Evolutionary conservation across 1,284 basidiomycete genomes (phyloP).

Genomic region (Rhodotorula sp.): DNA sequence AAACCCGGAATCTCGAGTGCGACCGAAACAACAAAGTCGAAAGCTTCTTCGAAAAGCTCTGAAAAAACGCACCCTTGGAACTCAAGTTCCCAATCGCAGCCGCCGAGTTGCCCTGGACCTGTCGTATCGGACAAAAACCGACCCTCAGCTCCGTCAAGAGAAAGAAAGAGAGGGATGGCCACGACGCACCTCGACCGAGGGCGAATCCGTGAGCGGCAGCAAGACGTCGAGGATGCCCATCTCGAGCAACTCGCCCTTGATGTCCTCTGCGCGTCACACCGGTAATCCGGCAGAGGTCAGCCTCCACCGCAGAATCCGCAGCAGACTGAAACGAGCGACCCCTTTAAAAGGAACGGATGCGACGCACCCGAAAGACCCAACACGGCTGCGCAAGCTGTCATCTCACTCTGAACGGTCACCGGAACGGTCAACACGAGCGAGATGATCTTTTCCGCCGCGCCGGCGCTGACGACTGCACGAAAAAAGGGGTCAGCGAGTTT

Average conservation of each 20-base stretch:
- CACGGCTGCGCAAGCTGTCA: conserved; percentile 98
- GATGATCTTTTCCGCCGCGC: conserved; percentile 97
- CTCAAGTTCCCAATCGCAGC: conserved; percentile 97
- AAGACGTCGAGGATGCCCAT: conserved; percentile 98
- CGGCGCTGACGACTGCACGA: conserved; percentile 76
- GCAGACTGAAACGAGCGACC: too few relatives aligned
- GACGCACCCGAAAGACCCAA: conserved; percentile 79
- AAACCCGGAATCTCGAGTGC: too few relatives aligned
- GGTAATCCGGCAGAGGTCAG: too few relatives aligned
- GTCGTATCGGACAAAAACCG: background rate
- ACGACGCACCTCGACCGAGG: conserved; percentile 83
- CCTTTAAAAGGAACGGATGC: too few relatives aligned
- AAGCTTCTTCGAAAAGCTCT: background rate
- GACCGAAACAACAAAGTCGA: too few relatives aligned
- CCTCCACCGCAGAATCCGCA: too few relatives aligned
- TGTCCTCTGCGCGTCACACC: conserved; percentile 64
- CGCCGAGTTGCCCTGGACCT: conserved; percentile 82
- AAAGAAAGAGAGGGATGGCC: background rate
- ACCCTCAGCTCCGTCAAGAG: background rate
- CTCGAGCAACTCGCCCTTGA: conserved; percentile 92
- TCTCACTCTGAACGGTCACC: conserved; percentile 96
- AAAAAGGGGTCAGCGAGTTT: too few relatives aligned
- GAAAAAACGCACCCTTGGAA: conserved; percentile 68
- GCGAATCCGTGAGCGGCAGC: conserved; percentile 93
- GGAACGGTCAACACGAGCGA: conserved; percentile 93